Conservation (phyloP, 768 basidiomycete species). For the Psilocybe subaeruginosa region DNA sequence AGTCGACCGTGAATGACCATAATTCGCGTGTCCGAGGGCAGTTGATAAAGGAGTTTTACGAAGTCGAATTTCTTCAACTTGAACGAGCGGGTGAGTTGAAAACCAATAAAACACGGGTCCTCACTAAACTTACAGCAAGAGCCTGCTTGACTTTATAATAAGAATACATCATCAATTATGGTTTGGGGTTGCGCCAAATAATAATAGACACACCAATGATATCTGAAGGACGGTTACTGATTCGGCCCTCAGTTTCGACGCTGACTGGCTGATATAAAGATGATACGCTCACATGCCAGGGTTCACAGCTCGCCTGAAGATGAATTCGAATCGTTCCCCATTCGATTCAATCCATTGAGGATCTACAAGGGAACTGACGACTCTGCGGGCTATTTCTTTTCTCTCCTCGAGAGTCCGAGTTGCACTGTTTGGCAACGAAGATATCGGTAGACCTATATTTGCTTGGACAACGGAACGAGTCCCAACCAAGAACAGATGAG, state of each 20-base stretch:
- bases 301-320: constrained; percentile 24
- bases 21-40: constrained; percentile 35
- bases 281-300: constrained; percentile 17
- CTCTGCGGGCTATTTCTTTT: constrained; percentile 23
- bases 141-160: constrained; percentile 28
- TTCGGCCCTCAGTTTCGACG: not conserved
- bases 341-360: constrained; percentile 31
- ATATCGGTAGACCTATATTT: constrained; percentile 24
- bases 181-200: not conserved
- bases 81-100: not conserved
- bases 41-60: constrained; percentile 26
- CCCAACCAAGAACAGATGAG: constrained; percentile 42
- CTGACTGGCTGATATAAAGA: not conserved
- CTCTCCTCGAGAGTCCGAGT: constrained; percentile 29
- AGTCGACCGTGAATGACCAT: constrained; percentile 44
- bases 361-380: constrained; percentile 28
- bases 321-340: constrained; percentile 22
- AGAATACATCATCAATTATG: not conserved
- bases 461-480: constrained; percentile 33
- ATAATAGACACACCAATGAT: constrained; percentile 26
- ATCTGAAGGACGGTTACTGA: constrained; percentile 27
- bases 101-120: not conserved
- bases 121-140: constrained; percentile 25
- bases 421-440: constrained; percentile 23
- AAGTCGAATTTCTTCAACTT: constrained; percentile 36